A percentile compares a stretch with the other conserved stretches of the same genome.
These are phyloP conservation scores for Salix dunnii DNA, from an alignment of 345 rosid species.

Conservation along the genomic window DNA sequence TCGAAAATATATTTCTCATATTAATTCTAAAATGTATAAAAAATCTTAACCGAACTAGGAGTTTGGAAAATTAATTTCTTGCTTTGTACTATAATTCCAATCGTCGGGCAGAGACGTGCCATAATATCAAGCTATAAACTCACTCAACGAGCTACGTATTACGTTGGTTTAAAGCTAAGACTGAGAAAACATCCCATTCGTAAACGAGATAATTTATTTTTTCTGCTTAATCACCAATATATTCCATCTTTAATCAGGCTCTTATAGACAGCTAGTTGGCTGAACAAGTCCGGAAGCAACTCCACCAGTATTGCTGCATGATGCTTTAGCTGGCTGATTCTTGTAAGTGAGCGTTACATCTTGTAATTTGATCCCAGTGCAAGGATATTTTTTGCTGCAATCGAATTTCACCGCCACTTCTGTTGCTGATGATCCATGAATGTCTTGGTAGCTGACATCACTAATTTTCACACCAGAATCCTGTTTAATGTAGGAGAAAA, in stretches of 20 bases:
- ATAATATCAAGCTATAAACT: too few species aligned
- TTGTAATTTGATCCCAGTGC: conserved; percentile 46
- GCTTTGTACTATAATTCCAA: too few species aligned
- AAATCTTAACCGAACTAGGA: too few species aligned
- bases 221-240: not conserved
- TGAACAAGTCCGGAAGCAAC: not conserved
- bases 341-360: conserved; percentile 46
- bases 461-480: conserved; percentile 63
- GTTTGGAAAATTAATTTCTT: too few species aligned
- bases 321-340: conserved; percentile 39
- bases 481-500: conserved; percentile 8
- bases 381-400: conserved; percentile 58
- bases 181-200: too few species aligned
- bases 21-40: too few species aligned
- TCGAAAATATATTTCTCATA: too few species aligned
- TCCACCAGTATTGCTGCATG: conserved; percentile 57
- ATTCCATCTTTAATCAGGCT: not conserved
- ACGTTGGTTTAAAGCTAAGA: too few species aligned
- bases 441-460: conserved; percentile 57
- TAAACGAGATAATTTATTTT: too few species aligned
- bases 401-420: conserved; percentile 49
- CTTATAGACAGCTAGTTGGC: not conserved
- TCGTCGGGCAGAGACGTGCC: too few species aligned
- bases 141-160: too few species aligned
- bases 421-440: conserved; percentile 63